Base-by-base conservation (phyloP, 768 basidiomycete species). In the Boletus vermiculosoides region DNA sequence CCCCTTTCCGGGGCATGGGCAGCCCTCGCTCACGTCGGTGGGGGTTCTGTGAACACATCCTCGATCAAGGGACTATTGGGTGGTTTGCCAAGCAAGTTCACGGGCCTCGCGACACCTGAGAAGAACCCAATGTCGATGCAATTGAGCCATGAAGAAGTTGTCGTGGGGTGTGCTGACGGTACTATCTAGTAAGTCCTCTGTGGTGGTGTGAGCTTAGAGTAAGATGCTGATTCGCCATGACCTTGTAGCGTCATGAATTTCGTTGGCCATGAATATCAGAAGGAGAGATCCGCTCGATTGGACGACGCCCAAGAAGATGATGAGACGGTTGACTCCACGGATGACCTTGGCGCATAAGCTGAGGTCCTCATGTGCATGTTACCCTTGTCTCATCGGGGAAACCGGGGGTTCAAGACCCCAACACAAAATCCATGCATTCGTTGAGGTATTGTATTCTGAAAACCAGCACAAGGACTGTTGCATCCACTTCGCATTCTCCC, bases 71-170 rank as follows among this genome's bases (percentile, higher is more conserved):
- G 89, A 7, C 64, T 92, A 0, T 71, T 82, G 41, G 86, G 90
- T 0, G 62, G 74, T 18, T 67, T 90, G 13, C 91, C 90, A 2
- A 64, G 66, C 34, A 90, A 88, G 67, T 94, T 92, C 63, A 68
- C 77, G 20, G 92, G 92, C 3, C 78, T 96, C 42, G 88, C 91
- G 31, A 89, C 84, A 23, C 92, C 94, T 2, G 93, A 90, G 73
- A 92, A 94, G 81, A 94, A 95, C 64, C 94, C 93, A 9, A 94
- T 94, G 93, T 90, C 89, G 59, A 90, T 96, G 86, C 91, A 92
- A 61, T 71, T 95, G 64, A 92, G 88, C 63, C 89, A 93, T 62
- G 92, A 94, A 66, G 91, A 94, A 67, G 88, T 94, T 1, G 92
- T 94, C 18, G 90, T 94, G 30, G 92, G 92, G 0, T 94, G 92